These are phyloP conservation scores for Choiromyces venosus DNA, from an alignment of 495 filamentous ascomycete genomes.

Conservation along the genomic window DNA sequence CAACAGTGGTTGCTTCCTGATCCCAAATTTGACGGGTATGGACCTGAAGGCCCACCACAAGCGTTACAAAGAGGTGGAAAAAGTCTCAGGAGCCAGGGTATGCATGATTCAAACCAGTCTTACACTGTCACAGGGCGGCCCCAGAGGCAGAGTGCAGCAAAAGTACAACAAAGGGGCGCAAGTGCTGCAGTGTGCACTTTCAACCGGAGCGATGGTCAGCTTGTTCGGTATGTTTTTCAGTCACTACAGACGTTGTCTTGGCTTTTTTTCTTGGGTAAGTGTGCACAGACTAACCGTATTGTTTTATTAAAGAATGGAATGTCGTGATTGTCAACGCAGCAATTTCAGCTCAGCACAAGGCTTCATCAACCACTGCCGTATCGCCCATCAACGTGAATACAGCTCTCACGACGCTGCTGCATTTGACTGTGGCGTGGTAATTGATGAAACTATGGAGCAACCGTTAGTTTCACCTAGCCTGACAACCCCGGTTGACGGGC, in stretches of 20 bases:
- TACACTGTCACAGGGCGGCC: slow-evolving; percentile 51
- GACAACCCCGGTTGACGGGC: slow-evolving; percentile 35
- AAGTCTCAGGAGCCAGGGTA: slow-evolving; percentile 28
- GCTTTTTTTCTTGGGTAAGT: neutral
- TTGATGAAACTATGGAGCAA: slow-evolving; percentile 52
- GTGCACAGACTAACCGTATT: slow-evolving; percentile 6
- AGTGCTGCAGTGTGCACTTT: slow-evolving; percentile 36
- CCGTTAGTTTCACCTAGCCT: slow-evolving; percentile 19
- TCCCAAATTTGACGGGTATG: slow-evolving; percentile 69
- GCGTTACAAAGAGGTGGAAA: slow-evolving; percentile 19
- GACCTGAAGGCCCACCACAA: slow-evolving; percentile 23
- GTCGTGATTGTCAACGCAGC: slow-evolving; percentile 77
- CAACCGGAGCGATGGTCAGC: slow-evolving; percentile 33
- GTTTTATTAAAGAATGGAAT: slow-evolving; percentile 61
- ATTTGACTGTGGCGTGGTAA: slow-evolving; percentile 73
- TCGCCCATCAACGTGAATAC: slow-evolving; percentile 84
- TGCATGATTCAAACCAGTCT: slow-evolving; percentile 42
- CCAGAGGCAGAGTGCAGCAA: slow-evolving; percentile 44
- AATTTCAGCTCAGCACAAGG: slow-evolving; percentile 94
- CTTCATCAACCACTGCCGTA: slow-evolving; percentile 97
- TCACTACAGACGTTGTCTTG: neutral
- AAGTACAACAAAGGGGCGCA: slow-evolving; percentile 37
- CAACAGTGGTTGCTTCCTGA: slow-evolving; percentile 89
- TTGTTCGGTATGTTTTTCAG: slow-evolving; percentile 37
- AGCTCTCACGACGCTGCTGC: slow-evolving; percentile 93